phyloP scores from a whole-genome alignment of 768 basidiomycete genomes.

The Lactarius quietus region DNA sequence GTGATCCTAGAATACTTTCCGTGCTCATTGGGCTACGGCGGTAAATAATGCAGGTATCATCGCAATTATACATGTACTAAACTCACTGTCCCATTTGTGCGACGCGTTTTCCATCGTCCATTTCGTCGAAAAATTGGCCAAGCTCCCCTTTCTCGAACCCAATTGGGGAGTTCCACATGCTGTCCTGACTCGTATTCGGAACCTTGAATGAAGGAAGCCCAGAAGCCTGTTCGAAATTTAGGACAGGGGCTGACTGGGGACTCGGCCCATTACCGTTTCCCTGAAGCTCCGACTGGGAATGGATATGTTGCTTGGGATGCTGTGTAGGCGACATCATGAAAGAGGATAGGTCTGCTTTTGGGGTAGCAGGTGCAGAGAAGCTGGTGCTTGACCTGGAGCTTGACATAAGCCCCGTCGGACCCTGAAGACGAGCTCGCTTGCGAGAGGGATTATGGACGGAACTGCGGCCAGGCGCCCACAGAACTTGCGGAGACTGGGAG shows the following conservation, averaged over 20 bases:
- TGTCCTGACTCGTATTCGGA: slow-evolving; percentile 56
- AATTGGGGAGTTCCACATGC: slow-evolving; percentile 72
- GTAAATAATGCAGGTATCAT: slow-evolving; percentile 18
- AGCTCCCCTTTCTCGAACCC: slow-evolving; percentile 78
- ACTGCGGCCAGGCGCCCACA: slow-evolving; percentile 18
- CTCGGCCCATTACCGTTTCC: slow-evolving; percentile 10
- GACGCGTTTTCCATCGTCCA: slow-evolving; percentile 32
- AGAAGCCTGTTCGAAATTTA: slow-evolving; percentile 20
- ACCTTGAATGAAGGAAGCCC: slow-evolving; percentile 28
- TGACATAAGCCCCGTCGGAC: slow-evolving; percentile 13
- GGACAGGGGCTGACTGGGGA: slow-evolving; percentile 7
- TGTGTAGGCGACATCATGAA: slow-evolving; percentile 19
- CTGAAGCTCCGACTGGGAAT: slow-evolving; percentile 12
- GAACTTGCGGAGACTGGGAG: slow-evolving; percentile 16
- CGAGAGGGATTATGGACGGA: slow-evolving; percentile 14
- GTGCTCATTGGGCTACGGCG: slow-evolving; percentile 17
- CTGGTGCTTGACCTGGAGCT: slow-evolving; percentile 21
- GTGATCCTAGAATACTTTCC: slow-evolving; percentile 22
- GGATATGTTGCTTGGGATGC: slow-evolving; percentile 18
- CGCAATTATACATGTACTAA: slow-evolving; percentile 20
- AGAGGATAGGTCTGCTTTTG: slow-evolving; percentile 19
- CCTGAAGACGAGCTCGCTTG: slow-evolving; percentile 21
- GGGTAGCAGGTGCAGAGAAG: slow-evolving; percentile 21
- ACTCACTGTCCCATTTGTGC: slow-evolving; percentile 19
- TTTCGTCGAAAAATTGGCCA: slow-evolving; percentile 60